phyloP scores from a whole-genome alignment of 2,329 filamentous ascomycete genomes.

The Stachybotrys elegans region DNA sequence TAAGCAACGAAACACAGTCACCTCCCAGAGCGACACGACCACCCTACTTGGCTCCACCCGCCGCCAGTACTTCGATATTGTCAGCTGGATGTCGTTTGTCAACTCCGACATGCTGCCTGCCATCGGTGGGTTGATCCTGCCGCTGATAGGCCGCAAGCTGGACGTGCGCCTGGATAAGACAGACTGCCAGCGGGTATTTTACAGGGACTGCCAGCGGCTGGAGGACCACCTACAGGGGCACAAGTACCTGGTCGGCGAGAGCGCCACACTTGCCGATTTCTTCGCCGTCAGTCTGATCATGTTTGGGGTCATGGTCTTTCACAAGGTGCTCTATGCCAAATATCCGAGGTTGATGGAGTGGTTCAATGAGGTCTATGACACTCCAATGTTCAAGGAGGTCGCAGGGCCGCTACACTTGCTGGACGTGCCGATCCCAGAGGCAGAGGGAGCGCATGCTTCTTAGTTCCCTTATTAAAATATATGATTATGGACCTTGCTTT shows the following conservation, averaged over 20 bases:
- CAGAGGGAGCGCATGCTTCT: no score
- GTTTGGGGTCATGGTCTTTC: background rate
- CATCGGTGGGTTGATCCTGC: background rate
- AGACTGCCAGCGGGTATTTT: background rate
- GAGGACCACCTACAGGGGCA: background rate
- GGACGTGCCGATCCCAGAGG: no score
- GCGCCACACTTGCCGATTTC: background rate
- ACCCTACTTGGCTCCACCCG: background rate
- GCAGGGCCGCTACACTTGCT: background rate
- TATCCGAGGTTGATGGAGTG: background rate
- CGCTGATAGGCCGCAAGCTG: background rate
- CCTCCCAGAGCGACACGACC: background rate
- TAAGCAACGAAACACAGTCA: background rate
- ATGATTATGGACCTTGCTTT: no score
- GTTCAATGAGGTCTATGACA: background rate
- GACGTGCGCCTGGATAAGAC: background rate
- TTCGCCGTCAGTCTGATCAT: background rate
- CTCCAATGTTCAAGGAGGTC: background rate
- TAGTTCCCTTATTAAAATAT: no score
- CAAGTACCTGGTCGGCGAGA: background rate
- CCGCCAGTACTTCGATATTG: background rate
- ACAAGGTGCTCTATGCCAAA: background rate
- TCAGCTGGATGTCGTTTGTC: background rate
- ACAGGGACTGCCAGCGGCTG: background rate
- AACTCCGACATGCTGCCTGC: background rate